phyloP scores from a whole-genome alignment of 2,329 filamentous ascomycete species.

The Curvularia sp. region DNA sequence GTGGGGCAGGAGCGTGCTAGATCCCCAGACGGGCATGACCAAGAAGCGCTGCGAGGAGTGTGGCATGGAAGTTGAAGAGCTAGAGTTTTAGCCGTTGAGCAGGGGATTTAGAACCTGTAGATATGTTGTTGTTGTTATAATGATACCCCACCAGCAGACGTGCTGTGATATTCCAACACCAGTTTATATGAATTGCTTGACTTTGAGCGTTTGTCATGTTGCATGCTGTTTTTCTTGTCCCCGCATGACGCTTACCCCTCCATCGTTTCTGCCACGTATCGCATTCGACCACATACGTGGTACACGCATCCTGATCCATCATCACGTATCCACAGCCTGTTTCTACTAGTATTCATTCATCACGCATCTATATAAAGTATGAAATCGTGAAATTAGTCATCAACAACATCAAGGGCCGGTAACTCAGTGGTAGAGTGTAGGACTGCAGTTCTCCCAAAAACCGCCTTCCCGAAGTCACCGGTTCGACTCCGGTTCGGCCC shows the following conservation, averaged over 20 bases:
- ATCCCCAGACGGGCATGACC: constrained; percentile 72
- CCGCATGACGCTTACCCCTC: neutral
- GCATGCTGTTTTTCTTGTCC: neutral
- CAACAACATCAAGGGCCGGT: neutral
- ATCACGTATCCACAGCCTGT: too few species aligned
- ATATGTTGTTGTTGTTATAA: neutral
- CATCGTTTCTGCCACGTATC: neutral
- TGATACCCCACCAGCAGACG: neutral
- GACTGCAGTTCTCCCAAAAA: constrained; percentile 12
- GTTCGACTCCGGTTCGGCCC: constrained; percentile 22
- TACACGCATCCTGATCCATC: too few species aligned
- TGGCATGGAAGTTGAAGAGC: constrained; percentile 72
- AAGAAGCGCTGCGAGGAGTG: constrained; percentile 76
- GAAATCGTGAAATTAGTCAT: neutral
- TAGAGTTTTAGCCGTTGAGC: constrained; percentile 60
- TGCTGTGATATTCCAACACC: too few species aligned
- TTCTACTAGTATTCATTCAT: too few species aligned
- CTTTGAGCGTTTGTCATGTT: too few species aligned
- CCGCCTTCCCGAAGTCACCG: constrained; percentile 2
- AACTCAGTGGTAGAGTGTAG: constrained; percentile 24
- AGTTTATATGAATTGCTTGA: too few species aligned
- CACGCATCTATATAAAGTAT: too few species aligned
- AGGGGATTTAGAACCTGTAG: neutral
- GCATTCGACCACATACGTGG: neutral
- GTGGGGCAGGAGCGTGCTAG: constrained; percentile 70